These are phyloP conservation scores for Rhynchosporium secalis DNA, from an alignment of 2,329 filamentous ascomycete genomes.

Conservation along the genomic window DNA sequence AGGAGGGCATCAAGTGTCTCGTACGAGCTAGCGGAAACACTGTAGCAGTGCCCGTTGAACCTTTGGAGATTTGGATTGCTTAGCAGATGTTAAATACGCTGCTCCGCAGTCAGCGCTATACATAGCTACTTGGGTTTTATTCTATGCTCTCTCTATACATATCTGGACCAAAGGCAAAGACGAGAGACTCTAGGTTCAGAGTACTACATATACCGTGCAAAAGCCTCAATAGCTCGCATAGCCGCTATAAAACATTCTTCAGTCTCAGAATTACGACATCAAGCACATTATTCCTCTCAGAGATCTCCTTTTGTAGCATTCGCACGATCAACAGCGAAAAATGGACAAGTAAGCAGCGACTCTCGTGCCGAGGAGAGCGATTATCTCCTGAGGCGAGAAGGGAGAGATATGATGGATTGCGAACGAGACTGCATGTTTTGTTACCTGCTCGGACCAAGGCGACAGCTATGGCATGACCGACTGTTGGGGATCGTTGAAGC, in stretches of 20 bases:
- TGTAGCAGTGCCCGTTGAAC: slow-evolving; percentile 46
- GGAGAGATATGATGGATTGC: slow-evolving; percentile 38
- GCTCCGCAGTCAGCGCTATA: slow-evolving; percentile 53
- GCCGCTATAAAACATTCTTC: slow-evolving; percentile 49
- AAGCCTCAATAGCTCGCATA: slow-evolving; percentile 42
- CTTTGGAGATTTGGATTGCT: slow-evolving; percentile 30
- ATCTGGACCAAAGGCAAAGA: too few relatives aligned
- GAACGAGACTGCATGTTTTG: slow-evolving; percentile 47
- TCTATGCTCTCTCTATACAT: too few relatives aligned
- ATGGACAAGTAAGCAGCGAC: slow-evolving; percentile 42
- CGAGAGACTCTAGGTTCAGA: too few relatives aligned
- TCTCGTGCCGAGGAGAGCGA: slow-evolving; percentile 46
- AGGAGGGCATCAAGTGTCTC: slow-evolving; percentile 47
- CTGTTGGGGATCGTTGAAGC: not conserved
- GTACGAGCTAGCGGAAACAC: slow-evolving; percentile 47
- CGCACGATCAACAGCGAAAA: slow-evolving; percentile 39
- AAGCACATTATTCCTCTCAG: slow-evolving; percentile 44
- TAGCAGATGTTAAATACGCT: slow-evolving; percentile 49
- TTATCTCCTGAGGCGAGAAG: slow-evolving; percentile 43
- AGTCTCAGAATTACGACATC: slow-evolving; percentile 48
- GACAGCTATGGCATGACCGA: slow-evolving; percentile 47
- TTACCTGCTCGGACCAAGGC: slow-evolving; percentile 50
- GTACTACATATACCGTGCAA: not conserved
- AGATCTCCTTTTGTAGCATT: slow-evolving; percentile 40
- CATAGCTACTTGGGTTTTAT: slow-evolving; percentile 33